phyloP scores from a whole-genome alignment of 2,329 filamentous ascomycete genomes.

The Penicillium sp. region DNA sequence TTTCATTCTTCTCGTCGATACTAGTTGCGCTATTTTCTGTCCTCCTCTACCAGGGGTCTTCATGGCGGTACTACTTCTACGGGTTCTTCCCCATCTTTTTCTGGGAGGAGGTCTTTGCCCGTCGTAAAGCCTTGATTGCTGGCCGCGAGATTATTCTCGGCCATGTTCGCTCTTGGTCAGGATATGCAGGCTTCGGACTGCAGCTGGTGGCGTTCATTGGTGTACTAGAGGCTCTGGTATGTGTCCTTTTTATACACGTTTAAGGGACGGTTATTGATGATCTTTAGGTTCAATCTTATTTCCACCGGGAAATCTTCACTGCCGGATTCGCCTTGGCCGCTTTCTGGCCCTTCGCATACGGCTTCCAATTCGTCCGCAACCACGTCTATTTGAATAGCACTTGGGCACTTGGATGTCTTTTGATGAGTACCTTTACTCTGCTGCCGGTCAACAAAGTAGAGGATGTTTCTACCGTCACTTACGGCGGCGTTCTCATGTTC shows the following conservation, averaged over 20 bases:
- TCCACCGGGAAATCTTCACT: conserved; percentile 85
- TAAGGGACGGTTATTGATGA: not conserved
- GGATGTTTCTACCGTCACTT: conserved; percentile 67
- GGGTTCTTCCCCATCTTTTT: conserved; percentile 90
- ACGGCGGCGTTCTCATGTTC: conserved; percentile 79
- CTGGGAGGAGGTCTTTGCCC: conserved; percentile 93
- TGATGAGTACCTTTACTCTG: conserved; percentile 90
- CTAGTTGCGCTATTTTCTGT: conserved; percentile 78
- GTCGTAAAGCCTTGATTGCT: conserved; percentile 68
- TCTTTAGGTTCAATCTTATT: conserved; percentile 82
- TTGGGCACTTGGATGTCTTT: conserved; percentile 76
- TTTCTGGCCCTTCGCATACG: conserved; percentile 78
- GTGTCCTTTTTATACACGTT: conserved; percentile 29
- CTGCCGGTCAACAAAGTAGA: conserved; percentile 87
- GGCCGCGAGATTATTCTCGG: conserved; percentile 72
- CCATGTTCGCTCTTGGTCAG: conserved; percentile 65
- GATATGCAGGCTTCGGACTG: conserved; percentile 63
- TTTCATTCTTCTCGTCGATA: conserved; percentile 72
- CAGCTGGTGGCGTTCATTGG: conserved; percentile 71
- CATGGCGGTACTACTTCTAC: conserved; percentile 85
- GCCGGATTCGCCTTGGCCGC: conserved; percentile 75
- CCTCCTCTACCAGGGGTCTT: conserved; percentile 78
- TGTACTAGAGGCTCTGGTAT: conserved; percentile 77
- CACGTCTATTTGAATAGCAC: conserved; percentile 67
- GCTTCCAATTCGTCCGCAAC: conserved; percentile 69